These are phyloP conservation scores for Neostapfia colusana DNA, from an alignment of 176 grass and related monocot species.

Conservation along the genomic window DNA sequence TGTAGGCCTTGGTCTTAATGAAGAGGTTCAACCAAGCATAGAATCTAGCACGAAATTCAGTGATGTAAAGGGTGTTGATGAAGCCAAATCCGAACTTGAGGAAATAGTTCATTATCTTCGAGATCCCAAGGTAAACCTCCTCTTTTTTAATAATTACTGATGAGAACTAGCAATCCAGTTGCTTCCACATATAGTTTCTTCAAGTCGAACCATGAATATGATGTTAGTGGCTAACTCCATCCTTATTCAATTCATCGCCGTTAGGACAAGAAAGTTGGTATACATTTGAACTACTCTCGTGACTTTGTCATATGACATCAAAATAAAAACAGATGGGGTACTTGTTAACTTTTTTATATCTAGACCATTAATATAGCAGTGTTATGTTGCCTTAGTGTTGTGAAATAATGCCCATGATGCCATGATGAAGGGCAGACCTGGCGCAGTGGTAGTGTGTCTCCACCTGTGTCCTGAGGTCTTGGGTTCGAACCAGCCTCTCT, in stretches of 20 bases:
- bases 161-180: neutral
- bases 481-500: no score
- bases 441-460: no score
- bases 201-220: neutral
- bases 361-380: slow-evolving; percentile 8
- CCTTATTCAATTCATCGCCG: no score
- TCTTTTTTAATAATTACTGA: neutral
- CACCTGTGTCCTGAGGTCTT: no score
- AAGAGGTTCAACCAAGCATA: slow-evolving; percentile 95
- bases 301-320: no score
- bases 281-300: no score
- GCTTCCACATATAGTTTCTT: neutral
- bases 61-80: slow-evolving; percentile 98
- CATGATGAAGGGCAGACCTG: neutral
- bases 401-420: neutral
- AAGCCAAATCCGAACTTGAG: slow-evolving; percentile 95
- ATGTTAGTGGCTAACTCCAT: no score
- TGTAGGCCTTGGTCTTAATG: slow-evolving; percentile 87
- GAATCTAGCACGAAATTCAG: slow-evolving; percentile 93
- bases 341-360: no score
- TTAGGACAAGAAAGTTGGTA: no score
- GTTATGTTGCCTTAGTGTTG: neutral
- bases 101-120: slow-evolving; percentile 98
- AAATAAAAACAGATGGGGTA: no score
- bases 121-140: slow-evolving; percentile 78